Conservation (phyloP, 768 basidiomycete genomes). For the Suillus subluteus region DNA sequence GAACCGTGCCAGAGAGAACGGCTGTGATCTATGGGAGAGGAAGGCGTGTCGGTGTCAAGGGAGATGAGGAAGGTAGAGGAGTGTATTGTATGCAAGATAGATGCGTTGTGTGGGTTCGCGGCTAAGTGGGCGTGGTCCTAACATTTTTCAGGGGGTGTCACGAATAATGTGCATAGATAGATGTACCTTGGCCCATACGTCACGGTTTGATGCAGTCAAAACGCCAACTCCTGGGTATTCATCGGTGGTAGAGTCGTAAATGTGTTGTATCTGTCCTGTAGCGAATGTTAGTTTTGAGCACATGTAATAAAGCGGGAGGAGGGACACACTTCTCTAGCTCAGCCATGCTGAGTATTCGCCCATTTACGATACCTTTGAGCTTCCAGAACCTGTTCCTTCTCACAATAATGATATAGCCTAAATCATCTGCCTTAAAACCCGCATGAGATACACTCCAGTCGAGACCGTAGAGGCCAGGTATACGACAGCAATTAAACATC, state of each 20-base stretch:
- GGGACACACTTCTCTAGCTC: constrained; percentile 64
- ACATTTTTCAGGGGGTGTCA: not conserved
- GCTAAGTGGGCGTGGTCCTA: constrained; percentile 70
- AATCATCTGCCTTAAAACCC: constrained; percentile 45
- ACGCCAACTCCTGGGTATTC: constrained; percentile 78
- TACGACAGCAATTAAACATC: constrained; percentile 92
- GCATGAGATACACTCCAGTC: constrained; percentile 82
- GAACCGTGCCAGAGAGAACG: constrained; percentile 72
- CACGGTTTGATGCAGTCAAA: constrained; percentile 78
- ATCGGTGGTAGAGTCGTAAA: constrained; percentile 64
- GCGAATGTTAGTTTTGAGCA: not conserved
- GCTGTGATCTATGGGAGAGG: constrained; percentile 60
- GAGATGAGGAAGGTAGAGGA: constrained; percentile 86
- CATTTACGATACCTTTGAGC: constrained; percentile 60
- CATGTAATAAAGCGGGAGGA: not conserved
- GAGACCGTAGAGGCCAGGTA: constrained; percentile 71
- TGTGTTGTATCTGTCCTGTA: constrained; percentile 70
- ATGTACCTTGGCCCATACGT: constrained; percentile 84
- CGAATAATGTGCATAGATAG: not conserved
- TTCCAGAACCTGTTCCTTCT: constrained; percentile 87
- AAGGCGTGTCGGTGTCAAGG: constrained; percentile 61
- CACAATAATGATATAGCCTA: constrained; percentile 85
- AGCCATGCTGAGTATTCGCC: constrained; percentile 59
- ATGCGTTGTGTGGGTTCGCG: constrained; percentile 60
- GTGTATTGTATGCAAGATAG: constrained; percentile 73